These are phyloP conservation scores for Anthracocystis setariae DNA, from an alignment of 1,284 basidiomycete genomes.

Conservation along the genomic window DNA sequence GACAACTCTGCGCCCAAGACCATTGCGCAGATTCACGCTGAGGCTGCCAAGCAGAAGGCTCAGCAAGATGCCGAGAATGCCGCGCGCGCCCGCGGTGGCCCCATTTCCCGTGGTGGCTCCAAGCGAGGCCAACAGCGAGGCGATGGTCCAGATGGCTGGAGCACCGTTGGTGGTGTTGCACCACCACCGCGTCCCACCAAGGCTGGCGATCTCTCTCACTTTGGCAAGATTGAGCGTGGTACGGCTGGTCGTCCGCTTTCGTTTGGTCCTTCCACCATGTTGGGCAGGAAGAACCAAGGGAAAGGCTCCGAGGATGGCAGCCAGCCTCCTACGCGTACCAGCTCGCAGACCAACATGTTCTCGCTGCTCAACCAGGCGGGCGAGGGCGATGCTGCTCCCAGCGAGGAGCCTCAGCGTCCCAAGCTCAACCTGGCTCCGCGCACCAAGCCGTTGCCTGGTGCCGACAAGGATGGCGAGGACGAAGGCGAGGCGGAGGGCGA, in stretches of 20 bases:
- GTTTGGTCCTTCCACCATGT: conserved; percentile 76
- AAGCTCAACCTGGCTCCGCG: conserved; percentile 78
- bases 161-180: conserved; percentile 74
- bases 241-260: conserved; percentile 73
- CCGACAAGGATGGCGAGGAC: conserved; percentile 53
- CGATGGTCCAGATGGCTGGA: conserved; percentile 80
- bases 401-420: conserved; percentile 75
- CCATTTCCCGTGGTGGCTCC: conserved; percentile 82
- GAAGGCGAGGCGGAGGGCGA: conserved; percentile 65
- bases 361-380: conserved; percentile 57
- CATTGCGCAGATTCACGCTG: conserved; percentile 87
- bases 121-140: conserved; percentile 76
- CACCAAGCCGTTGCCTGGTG: conserved; percentile 71
- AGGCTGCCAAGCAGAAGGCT: conserved; percentile 71
- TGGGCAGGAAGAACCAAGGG: conserved; percentile 74
- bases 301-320: conserved; percentile 70
- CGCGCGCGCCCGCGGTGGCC: conserved; percentile 74
- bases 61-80: conserved; percentile 52
- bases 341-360: conserved; percentile 87
- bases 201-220: conserved; percentile 84
- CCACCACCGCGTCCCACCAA: conserved; percentile 75
- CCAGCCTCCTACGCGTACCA: conserved; percentile 78
- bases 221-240: conserved; percentile 75
- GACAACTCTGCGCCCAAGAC: conserved; percentile 83
- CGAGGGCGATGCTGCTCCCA: conserved; percentile 38